Percentiles rank a stretch among this genome's conserved stretches.
Conservation (phyloP, 2,329 filamentous ascomycete genomes). For the Drechslerella dactyloides region DNA sequence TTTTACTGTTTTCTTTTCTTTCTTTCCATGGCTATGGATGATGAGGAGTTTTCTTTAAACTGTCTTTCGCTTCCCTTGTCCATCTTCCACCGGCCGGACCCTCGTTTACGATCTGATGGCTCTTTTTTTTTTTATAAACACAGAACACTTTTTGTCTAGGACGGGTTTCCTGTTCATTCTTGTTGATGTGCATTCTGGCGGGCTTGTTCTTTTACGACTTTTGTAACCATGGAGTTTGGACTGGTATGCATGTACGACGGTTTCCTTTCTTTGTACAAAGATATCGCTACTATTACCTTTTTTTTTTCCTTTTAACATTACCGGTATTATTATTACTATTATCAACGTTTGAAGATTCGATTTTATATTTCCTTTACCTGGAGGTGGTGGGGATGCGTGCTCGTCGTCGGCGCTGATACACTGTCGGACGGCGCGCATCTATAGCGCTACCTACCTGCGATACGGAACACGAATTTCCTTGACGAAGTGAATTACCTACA, state of each 20-base stretch:
- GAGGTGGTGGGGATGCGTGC: not conserved
- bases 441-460: too few relatives aligned
- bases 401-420: too few relatives aligned
- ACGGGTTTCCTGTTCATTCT: constrained; percentile 6
- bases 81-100: constrained; percentile 7
- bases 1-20: not conserved
- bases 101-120: constrained; percentile 28
- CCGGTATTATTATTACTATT: constrained; percentile 22
- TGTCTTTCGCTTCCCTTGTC: constrained; percentile 17
- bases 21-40: constrained; percentile 21
- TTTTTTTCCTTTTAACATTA: constrained; percentile 2
- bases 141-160: not conserved
- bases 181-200: constrained; percentile 30
- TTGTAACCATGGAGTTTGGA: constrained; percentile 45
- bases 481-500: not conserved
- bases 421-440: too few relatives aligned
- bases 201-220: constrained; percentile 27
- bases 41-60: constrained; percentile 31
- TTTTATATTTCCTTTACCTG: constrained; percentile 4
- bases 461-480: not conserved
- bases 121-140: too few relatives aligned
- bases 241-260: not conserved
- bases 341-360: not conserved
- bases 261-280: constrained; percentile 46
- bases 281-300: constrained; percentile 12